These are phyloP conservation scores for Ceratonia siliqua DNA, from an alignment of 306 rosid genomes.

Conservation along the genomic window DNA sequence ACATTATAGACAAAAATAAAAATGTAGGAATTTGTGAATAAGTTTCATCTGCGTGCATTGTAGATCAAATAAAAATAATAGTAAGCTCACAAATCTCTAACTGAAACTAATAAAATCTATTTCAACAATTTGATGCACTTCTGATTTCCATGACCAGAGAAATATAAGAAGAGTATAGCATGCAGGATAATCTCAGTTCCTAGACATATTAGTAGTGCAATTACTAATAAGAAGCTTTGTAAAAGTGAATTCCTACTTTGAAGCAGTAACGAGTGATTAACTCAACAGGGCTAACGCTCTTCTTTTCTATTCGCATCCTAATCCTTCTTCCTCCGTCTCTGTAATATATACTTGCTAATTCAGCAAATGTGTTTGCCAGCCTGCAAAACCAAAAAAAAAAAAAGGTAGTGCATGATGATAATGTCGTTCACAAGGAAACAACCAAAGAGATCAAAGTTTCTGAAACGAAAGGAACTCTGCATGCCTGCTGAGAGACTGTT, in stretches of 20 bases:
- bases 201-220: not conserved
- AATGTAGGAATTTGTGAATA: not conserved
- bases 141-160: not conserved
- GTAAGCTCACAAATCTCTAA: not conserved
- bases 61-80: not conserved
- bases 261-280: slow-evolving; percentile 82
- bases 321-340: slow-evolving; percentile 87
- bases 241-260: slow-evolving; percentile 58
- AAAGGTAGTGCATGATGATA: not conserved
- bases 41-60: not conserved
- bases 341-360: slow-evolving; percentile 64
- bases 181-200: not conserved
- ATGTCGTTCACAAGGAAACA: not conserved
- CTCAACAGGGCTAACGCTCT: slow-evolving; percentile 59
- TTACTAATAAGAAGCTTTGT: not conserved
- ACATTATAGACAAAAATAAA: not conserved
- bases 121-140: not conserved
- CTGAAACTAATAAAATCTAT: not conserved
- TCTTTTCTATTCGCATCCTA: slow-evolving; percentile 79
- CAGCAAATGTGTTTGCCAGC: slow-evolving; percentile 66
- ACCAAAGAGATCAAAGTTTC: not conserved
- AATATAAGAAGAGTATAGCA: not conserved
- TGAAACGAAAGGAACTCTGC: slow-evolving; percentile 14
- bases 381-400: slow-evolving; percentile 45
- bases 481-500: slow-evolving; percentile 64